These are phyloP conservation scores for Didymella segeticola DNA, from an alignment of 2,329 filamentous ascomycete species.

Conservation along the genomic window DNA sequence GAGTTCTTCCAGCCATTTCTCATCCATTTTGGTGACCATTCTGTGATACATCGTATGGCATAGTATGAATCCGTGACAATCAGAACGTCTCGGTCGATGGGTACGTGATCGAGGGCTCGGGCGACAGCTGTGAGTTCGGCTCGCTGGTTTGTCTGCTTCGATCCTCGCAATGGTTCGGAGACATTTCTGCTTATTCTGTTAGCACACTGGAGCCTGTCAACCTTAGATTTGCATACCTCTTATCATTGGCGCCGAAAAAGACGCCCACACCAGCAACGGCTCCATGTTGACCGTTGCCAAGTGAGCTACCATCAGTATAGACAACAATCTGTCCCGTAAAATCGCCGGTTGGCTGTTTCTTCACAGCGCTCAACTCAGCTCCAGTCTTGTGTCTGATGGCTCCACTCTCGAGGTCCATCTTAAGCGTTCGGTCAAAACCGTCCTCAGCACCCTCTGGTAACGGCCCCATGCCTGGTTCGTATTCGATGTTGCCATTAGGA, in stretches of 20 bases:
- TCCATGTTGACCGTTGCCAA: conserved; percentile 62
- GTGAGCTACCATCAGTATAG: conserved; percentile 69
- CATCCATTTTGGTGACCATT: conserved; percentile 82
- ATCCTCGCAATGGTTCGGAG: conserved; percentile 76
- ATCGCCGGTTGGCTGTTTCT: conserved; percentile 53
- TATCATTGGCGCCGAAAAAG: conserved; percentile 67
- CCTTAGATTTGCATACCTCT: conserved; percentile 52
- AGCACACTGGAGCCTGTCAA: neutral
- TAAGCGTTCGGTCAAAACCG: conserved; percentile 66
- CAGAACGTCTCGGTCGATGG: conserved; percentile 70
- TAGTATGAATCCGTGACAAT: conserved; percentile 93
- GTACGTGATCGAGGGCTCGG: conserved; percentile 79
- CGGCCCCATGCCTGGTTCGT: conserved; percentile 62
- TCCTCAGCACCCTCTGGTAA: conserved; percentile 64
- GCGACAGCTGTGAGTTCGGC: conserved; percentile 92
- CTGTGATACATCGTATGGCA: conserved; percentile 84
- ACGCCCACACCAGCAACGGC: conserved; percentile 69
- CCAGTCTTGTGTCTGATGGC: conserved; percentile 63
- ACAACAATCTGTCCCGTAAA: conserved; percentile 61
- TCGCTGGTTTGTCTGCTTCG: conserved; percentile 88
- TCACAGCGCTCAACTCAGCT: conserved; percentile 56
- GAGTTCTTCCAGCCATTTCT: conserved; percentile 79
- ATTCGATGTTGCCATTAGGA: conserved; percentile 23
- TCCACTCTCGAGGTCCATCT: conserved; percentile 61
- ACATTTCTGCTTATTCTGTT: conserved; percentile 63